These are phyloP conservation scores for Xerocomus spinulosus DNA, from an alignment of 768 basidiomycete species.

Conservation along the genomic window DNA sequence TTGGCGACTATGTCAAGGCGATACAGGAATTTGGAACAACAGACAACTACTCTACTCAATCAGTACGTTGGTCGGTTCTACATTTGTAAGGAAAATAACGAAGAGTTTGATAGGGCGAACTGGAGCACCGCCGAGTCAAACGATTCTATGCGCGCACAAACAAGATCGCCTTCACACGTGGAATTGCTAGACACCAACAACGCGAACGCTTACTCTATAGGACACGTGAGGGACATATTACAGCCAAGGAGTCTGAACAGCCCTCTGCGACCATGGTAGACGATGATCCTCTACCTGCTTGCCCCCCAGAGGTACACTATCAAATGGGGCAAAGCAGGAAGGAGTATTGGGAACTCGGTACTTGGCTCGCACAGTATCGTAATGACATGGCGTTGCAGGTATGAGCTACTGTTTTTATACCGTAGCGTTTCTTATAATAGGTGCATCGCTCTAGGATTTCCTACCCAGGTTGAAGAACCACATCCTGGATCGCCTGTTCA, in stretches of 20 bases:
- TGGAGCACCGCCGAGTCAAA: constrained; percentile 36
- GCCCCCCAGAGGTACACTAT: neutral
- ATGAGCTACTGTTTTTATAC: too few relatives aligned
- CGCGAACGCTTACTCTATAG: constrained; percentile 8
- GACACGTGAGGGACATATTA: neutral
- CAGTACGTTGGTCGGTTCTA: too few relatives aligned
- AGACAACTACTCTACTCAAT: too few relatives aligned
- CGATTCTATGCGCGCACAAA: constrained; percentile 33
- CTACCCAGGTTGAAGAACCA: neutral
- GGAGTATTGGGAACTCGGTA: neutral
- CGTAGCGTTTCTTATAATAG: too few relatives aligned
- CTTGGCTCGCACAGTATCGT: neutral
- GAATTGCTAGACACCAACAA: constrained; percentile 29
- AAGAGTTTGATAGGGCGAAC: constrained; percentile 26
- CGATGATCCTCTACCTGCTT: neutral
- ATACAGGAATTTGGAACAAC: too few relatives aligned
- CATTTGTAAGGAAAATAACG: too few relatives aligned
- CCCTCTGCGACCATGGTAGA: neutral
- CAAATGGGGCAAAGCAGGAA: neutral
- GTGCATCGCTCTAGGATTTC: too few relatives aligned
- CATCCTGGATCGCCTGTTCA: neutral
- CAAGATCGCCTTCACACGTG: constrained; percentile 26
- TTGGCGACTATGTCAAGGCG: too few relatives aligned
- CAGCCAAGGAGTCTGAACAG: neutral
- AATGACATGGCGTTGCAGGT: neutral